Evolutionary conservation across 768 basidiomycete genomes (phyloP).

Genomic region (Pisolithus microcarpus): DNA sequence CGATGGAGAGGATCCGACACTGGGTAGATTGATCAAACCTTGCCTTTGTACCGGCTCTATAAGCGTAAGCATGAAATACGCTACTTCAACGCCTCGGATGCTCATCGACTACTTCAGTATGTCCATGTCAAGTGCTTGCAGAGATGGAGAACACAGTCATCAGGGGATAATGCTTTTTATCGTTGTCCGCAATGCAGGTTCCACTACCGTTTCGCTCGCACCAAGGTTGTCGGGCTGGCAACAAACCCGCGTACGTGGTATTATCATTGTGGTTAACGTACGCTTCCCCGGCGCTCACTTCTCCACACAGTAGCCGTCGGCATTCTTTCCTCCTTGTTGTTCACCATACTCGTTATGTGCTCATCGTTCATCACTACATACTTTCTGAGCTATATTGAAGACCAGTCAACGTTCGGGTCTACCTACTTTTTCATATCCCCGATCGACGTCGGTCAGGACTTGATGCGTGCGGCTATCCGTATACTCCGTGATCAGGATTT

Average conservation of each 20-base stretch:
- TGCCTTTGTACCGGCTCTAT: slow-evolving; percentile 67
- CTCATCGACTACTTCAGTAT: slow-evolving; percentile 39
- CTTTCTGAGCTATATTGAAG: slow-evolving; percentile 57
- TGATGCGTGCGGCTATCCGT: slow-evolving; percentile 56
- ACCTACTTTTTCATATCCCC: slow-evolving; percentile 44
- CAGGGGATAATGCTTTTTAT: slow-evolving; percentile 65
- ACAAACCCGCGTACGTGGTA: slow-evolving; percentile 58
- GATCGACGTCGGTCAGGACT: slow-evolving; percentile 48
- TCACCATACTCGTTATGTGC: slow-evolving; percentile 57
- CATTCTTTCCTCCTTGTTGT: slow-evolving; percentile 50
- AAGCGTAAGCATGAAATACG: slow-evolving; percentile 35
- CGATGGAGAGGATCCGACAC: slow-evolving; percentile 51
- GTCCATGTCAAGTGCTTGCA: slow-evolving; percentile 78
- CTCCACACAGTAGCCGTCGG: slow-evolving; percentile 53
- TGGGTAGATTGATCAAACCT: slow-evolving; percentile 77
- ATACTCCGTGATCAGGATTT: slow-evolving; percentile 54
- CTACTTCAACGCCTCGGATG: slow-evolving; percentile 5
- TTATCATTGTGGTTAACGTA: neutral
- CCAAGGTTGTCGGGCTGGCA: slow-evolving; percentile 61
- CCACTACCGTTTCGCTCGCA: slow-evolving; percentile 69
- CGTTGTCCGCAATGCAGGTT: slow-evolving; percentile 76
- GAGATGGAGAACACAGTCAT: slow-evolving; percentile 60
- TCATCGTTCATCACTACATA: slow-evolving; percentile 66
- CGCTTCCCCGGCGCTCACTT: slow-evolving; percentile 10
- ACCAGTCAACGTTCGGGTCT: slow-evolving; percentile 33